Conservation (phyloP, 1,284 basidiomycete species). For the Ganoderma sinense region DNA sequence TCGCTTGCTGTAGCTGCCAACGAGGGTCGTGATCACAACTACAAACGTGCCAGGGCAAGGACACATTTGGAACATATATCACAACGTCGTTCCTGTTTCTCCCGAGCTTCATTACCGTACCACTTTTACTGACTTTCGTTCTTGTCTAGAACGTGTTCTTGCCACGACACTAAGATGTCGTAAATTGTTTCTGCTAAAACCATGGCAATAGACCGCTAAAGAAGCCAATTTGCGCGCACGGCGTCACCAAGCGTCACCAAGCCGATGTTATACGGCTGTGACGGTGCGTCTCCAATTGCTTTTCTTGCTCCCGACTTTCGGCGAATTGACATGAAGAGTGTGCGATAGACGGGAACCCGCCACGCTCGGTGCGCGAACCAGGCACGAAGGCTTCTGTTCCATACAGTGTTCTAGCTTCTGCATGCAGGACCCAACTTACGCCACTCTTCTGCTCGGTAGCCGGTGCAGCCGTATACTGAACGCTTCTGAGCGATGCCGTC, state of each 20-base stretch:
- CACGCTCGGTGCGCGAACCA: background rate
- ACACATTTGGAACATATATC: background rate
- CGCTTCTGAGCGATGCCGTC: constrained; percentile 6
- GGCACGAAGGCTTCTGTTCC: background rate
- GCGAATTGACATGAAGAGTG: constrained; percentile 3
- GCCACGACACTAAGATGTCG: background rate
- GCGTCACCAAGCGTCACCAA: background rate
- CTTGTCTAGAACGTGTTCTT: background rate
- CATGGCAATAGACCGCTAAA: background rate
- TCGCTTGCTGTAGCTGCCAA: constrained; percentile 2
- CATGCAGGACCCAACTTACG: constrained; percentile 3
- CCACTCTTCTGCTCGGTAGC: constrained; percentile 6
- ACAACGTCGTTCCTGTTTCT: constrained; percentile 1
- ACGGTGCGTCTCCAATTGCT: background rate
- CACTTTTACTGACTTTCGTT: background rate
- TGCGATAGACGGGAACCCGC: background rate
- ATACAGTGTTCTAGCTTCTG: background rate
- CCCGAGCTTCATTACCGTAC: constrained; percentile 2
- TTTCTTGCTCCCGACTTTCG: background rate
- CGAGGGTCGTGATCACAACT: background rate
- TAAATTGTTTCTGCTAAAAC: background rate
- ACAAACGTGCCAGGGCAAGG: background rate
- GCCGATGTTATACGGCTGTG: background rate
- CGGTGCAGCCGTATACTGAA: background rate
- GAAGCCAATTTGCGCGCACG: background rate